phyloP scores from a whole-genome alignment of 331 rosid genomes.

The Malus hybrid region DNA sequence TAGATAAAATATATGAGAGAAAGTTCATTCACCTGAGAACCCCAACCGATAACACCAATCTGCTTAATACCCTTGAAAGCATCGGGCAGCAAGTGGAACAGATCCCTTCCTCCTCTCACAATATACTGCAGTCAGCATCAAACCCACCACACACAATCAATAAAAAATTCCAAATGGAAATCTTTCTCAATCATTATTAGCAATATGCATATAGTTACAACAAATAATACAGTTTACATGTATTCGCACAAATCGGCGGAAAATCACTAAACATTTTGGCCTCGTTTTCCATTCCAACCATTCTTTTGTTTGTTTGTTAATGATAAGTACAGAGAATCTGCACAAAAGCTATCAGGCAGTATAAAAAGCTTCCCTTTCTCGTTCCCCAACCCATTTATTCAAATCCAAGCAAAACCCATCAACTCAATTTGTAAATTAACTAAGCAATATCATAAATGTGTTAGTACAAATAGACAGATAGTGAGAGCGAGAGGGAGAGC shows the following conservation, averaged over 20 bases:
- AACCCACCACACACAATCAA: neutral
- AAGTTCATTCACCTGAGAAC: conserved; percentile 66
- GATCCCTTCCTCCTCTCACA: conserved; percentile 86
- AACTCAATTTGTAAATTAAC: neutral
- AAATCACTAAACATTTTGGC: neutral
- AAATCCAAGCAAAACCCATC: neutral
- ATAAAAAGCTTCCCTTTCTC: neutral
- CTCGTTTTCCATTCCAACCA: neutral
- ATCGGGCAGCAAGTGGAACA: conserved; percentile 77
- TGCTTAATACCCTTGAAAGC: conserved; percentile 89
- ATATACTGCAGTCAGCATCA: conserved; percentile 44
- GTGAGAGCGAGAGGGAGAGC: neutral
- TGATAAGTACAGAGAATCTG: neutral
- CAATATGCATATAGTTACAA: neutral
- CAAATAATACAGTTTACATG: neutral
- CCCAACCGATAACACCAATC: conserved; percentile 99
- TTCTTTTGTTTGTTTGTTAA: neutral
- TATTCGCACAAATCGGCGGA: neutral
- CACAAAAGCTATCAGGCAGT: neutral
- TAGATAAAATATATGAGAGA: neutral
- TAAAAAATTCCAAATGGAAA: neutral
- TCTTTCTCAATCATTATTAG: neutral
- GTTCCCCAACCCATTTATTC: neutral
- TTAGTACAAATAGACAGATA: neutral
- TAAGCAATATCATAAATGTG: neutral